These are phyloP conservation scores for Agapanthus africanus DNA, from an alignment of 106 monocot species.

Conservation along the genomic window DNA sequence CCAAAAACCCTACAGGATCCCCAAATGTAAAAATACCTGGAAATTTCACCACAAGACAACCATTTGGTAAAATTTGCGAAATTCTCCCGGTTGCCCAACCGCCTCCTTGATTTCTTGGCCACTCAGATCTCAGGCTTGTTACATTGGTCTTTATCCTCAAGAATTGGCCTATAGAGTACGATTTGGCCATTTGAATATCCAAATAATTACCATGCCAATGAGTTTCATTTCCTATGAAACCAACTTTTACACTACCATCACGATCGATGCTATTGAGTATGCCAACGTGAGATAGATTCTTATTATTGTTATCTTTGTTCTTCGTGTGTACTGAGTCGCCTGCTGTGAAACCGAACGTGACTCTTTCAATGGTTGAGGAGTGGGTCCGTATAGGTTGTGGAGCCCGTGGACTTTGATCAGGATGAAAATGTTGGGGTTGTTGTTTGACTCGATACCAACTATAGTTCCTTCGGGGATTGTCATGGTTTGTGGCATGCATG, in stretches of 20 bases:
- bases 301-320: conserved; percentile 13
- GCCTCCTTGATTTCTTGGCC: conserved; percentile 41
- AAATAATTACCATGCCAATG: conserved; percentile 55
- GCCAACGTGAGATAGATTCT: conserved; percentile 49
- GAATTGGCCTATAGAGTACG: conserved; percentile 70
- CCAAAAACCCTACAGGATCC: conserved; percentile 28
- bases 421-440: conserved; percentile 26
- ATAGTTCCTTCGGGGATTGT: conserved; percentile 74
- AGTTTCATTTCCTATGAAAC: conserved; percentile 55
- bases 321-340: conserved; percentile 81
- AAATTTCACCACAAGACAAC: conserved; percentile 72
- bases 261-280: conserved; percentile 71
- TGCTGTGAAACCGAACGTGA: conserved; percentile 58
- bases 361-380: conserved; percentile 56
- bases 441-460: conserved; percentile 53
- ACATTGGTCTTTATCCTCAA: conserved; percentile 45
- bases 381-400: conserved; percentile 64
- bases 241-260: conserved; percentile 52
- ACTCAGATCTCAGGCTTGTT: conserved; percentile 48
- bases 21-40: conserved; percentile 63
- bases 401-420: conserved; percentile 71
- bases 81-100: conserved; percentile 59
- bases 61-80: conserved; percentile 60
- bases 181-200: conserved; percentile 71
- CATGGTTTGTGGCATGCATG: conserved; percentile 54